phyloP scores from a whole-genome alignment of 2,329 filamentous ascomycete genomes.

The Cercospora nicotianae region DNA sequence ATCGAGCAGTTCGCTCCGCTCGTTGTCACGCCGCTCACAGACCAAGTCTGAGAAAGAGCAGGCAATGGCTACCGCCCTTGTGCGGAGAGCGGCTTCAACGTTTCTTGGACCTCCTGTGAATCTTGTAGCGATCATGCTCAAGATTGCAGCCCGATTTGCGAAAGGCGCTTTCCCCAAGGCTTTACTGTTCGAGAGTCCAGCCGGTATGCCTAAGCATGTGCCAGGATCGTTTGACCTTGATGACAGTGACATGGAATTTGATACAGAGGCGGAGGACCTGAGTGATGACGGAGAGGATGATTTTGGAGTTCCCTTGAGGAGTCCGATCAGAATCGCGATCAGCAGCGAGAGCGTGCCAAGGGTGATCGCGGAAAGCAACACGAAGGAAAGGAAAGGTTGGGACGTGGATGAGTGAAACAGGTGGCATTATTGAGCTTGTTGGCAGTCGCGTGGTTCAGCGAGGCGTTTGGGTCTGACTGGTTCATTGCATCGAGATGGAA shows the following conservation, averaged over 20 bases:
- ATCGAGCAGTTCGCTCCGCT: conserved; percentile 25
- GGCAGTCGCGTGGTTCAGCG: neutral
- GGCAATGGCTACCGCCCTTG: conserved; percentile 47
- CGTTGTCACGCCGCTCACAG: conserved; percentile 17
- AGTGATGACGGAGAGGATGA: conserved; percentile 51
- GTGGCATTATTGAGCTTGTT: neutral
- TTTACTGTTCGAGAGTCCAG: conserved; percentile 33
- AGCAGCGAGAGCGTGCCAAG: conserved; percentile 21
- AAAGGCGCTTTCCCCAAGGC: conserved; percentile 41
- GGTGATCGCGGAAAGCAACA: conserved; percentile 2
- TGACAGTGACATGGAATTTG: conserved; percentile 55
- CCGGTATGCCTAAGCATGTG: conserved; percentile 53
- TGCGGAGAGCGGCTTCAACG: conserved; percentile 74
- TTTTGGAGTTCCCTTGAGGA: conserved; percentile 52
- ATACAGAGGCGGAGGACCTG: conserved; percentile 39
- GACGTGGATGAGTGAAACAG: neutral
- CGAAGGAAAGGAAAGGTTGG: neutral
- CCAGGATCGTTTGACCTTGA: conserved; percentile 58
- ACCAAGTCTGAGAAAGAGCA: conserved; percentile 14
- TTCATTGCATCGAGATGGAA: neutral
- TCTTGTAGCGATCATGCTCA: conserved; percentile 75
- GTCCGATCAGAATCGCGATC: conserved; percentile 31
- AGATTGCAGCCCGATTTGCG: conserved; percentile 74
- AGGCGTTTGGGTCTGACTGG: neutral
- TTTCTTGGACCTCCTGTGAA: conserved; percentile 78